phyloP scores from a whole-genome alignment of 2,329 filamentous ascomycete genomes.

The Penicillium capsulatum region DNA sequence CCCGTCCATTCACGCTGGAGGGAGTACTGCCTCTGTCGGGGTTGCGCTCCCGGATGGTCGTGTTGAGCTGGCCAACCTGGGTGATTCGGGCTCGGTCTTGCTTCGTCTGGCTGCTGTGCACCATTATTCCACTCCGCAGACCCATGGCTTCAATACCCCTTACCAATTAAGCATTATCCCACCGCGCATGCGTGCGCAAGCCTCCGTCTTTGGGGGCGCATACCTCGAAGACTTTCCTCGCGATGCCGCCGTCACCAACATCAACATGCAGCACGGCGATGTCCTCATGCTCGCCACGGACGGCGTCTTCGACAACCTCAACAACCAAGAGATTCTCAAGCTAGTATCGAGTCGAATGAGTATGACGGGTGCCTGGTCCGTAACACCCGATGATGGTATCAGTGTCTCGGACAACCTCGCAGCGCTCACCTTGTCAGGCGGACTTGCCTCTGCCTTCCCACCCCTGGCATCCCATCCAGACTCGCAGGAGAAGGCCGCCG shows the following conservation, averaged over 20 bases:
- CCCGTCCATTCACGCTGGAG: conserved; percentile 69
- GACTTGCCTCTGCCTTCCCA: conserved; percentile 31
- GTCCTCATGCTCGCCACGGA: conserved; percentile 92
- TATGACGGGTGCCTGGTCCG: conserved; percentile 67
- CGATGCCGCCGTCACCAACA: conserved; percentile 74
- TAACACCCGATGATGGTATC: conserved; percentile 56
- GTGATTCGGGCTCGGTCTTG: conserved; percentile 90
- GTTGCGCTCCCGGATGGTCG: conserved; percentile 67
- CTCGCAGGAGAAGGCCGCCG: conserved; percentile 9
- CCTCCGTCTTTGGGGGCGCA: conserved; percentile 75
- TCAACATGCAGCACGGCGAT: conserved; percentile 80
- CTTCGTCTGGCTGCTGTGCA: conserved; percentile 81
- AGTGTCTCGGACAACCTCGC: conserved; percentile 59
- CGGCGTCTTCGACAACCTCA: conserved; percentile 93
- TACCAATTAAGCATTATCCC: conserved; percentile 91
- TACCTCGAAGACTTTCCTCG: conserved; percentile 78
- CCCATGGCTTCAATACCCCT: conserved; percentile 95
- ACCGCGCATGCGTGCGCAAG: conserved; percentile 69
- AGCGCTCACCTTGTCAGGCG: conserved; percentile 49
- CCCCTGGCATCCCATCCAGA: conserved; percentile 3
- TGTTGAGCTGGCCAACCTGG: conserved; percentile 86
- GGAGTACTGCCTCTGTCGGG: conserved; percentile 88
- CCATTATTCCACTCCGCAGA: conserved; percentile 78
- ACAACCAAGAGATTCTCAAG: conserved; percentile 79
- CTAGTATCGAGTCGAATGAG: conserved; percentile 76